Base-by-base conservation (phyloP, 2,329 filamentous ascomycete genomes). In the Neofusicoccum kwambonambiense region DNA sequence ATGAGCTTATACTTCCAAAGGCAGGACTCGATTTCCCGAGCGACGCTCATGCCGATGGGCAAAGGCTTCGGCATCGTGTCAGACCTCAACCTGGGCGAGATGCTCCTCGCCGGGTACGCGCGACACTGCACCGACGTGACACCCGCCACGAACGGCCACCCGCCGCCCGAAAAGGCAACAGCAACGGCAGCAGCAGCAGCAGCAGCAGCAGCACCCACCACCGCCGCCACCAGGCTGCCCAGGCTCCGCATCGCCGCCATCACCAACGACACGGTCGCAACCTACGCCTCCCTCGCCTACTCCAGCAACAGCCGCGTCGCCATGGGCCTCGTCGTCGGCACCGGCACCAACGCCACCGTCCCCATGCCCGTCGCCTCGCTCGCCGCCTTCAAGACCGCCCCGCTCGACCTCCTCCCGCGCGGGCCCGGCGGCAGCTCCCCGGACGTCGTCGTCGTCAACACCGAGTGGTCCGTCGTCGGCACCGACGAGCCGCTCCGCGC, bases 291-390 rank as follows among this genome's bases (percentile, higher is more conserved):
- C 0, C 87, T 93, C 68, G 87, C 91, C 37, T 92, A 92, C 75
- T 84, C 87, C 64, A 88, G 81, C 0, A 84, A 85, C 65, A 89
- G 86, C 67, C 86, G 88, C 67, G 89, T 91, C 2, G 86, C 84
- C 34, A 93, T 94, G 89, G 90, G 90, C 4, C 82, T 94, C 19
- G 93, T 95, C 67, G 89, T 92, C 41, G 91, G 91, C 11, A 94
- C 91, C 0, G 91, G 91, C 3, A 89, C 89, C 72, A 94, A 94
- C 71, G 91, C 91, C 1, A 94, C 91, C 1, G 88, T 94, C 45
- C 88, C 90, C 0, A 84, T 95, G 74, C 86, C 83, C 69, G 78
- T 90, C 57, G 83, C 78, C 52, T 84, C 82, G 64, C 80, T 95
- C 17, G 86, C 90, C 67, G 79, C 84, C 8, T 84, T 82, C 64